A percentile compares a stretch with the other conserved stretches of the same genome.
These are phyloP conservation scores for Cydonia oblonga DNA, from an alignment of 331 rosid genomes.

Conservation along the genomic window DNA sequence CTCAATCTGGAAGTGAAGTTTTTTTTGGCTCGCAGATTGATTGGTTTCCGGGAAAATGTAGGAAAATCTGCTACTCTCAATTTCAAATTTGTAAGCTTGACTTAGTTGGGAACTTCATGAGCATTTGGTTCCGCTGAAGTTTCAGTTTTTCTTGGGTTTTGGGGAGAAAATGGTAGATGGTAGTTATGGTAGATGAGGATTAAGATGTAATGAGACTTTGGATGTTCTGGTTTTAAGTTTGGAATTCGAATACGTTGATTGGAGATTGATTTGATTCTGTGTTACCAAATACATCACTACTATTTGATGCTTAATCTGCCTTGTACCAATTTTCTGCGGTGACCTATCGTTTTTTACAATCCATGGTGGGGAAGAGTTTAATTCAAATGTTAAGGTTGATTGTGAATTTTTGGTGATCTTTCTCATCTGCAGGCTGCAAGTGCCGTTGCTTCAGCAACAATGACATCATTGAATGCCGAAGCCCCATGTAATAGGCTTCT, in stretches of 20 bases:
- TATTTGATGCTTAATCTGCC: background rate
- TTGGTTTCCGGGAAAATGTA: background rate
- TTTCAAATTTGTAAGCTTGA: background rate
- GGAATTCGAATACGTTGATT: background rate
- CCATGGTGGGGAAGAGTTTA: background rate
- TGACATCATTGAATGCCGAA: constrained; percentile 65
- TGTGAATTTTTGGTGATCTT: background rate
- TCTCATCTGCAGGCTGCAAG: constrained; percentile 54
- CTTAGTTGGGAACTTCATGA: background rate
- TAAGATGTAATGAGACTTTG: background rate
- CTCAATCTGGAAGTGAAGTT: background rate
- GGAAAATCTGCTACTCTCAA: background rate
- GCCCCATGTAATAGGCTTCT: constrained; percentile 60
- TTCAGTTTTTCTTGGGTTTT: background rate
- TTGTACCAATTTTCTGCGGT: background rate
- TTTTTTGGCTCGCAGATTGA: background rate
- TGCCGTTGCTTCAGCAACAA: constrained; percentile 76
- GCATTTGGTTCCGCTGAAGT: background rate
- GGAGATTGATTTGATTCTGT: background rate
- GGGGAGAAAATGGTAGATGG: background rate
- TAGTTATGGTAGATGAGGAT: background rate
- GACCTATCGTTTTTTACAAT: background rate
- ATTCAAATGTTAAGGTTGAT: background rate
- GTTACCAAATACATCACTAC: background rate
- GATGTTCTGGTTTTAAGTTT: background rate